Conservation (phyloP, 192 early-diverging fungal species). For the Diversispora eburnea region DNA sequence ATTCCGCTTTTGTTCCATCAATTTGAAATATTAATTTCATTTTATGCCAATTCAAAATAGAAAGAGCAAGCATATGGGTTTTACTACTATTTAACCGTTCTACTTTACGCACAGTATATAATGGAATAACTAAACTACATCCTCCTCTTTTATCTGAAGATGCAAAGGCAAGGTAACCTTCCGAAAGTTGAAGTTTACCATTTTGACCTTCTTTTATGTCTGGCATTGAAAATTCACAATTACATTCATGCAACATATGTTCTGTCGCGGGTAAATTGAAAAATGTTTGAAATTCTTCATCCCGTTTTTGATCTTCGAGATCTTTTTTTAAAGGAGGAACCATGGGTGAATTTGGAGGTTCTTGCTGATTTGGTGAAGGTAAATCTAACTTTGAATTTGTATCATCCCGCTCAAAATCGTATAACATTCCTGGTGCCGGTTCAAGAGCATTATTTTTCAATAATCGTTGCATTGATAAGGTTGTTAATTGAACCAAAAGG, state of each 20-base stretch:
- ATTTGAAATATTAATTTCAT: conserved; percentile 84
- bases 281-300: conserved; percentile 66
- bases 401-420: conserved; percentile 4
- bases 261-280: conserved; percentile 82
- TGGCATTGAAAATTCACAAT: conserved; percentile 55
- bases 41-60: conserved; percentile 89
- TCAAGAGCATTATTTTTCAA: conserved; percentile 77
- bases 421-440: conserved; percentile 55
- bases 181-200: conserved; percentile 83
- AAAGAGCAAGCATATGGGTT: conserved; percentile 63
- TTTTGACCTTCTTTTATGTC: conserved; percentile 42
- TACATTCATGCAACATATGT: conserved; percentile 62
- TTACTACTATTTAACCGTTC: conserved; percentile 72
- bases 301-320: conserved; percentile 72
- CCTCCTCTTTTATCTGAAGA: conserved; percentile 65
- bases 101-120: conserved; percentile 87
- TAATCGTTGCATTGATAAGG: conserved; percentile 81
- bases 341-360: conserved; percentile 35
- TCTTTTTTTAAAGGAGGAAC: conserved; percentile 53
- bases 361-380: conserved; percentile 5
- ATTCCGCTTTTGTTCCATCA: conserved; percentile 55
- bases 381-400: conserved; percentile 16
- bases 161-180: conserved; percentile 81
- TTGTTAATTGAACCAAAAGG: conserved; percentile 86
- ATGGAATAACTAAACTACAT: conserved; percentile 76